A percentile compares a stretch with the other conserved stretches of the same genome.
Evolutionary conservation across 441 rosid species (phyloP).

Genomic region (Populus hybrid): DNA sequence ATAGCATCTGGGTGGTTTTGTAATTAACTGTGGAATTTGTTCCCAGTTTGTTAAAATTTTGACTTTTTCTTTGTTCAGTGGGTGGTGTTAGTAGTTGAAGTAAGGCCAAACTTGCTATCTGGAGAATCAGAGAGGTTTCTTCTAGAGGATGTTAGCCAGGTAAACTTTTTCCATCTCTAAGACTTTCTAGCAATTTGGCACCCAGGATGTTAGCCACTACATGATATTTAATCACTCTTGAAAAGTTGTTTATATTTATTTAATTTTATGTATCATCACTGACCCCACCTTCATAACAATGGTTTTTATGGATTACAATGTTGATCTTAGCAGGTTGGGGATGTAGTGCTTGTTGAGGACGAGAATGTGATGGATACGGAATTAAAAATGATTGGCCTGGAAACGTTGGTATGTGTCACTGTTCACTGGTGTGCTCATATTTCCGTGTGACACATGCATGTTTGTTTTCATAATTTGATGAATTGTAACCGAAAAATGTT

Average conservation of each 20-base stretch:
- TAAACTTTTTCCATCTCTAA: conserved; percentile 17
- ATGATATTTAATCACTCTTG: not conserved
- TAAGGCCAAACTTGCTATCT: conserved; percentile 75
- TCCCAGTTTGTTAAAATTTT: not conserved
- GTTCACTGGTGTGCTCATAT: not conserved
- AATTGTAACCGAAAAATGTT: not conserved
- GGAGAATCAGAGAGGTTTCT: conserved; percentile 79
- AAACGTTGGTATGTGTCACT: conserved; percentile 63
- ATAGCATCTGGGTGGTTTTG: not conserved
- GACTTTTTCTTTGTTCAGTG: conserved; percentile 41
- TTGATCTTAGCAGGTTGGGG: conserved; percentile 62
- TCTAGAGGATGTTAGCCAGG: conserved; percentile 61
- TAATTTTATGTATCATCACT: not conserved
- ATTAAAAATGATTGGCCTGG: conserved; percentile 68
- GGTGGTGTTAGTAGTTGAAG: conserved; percentile 66
- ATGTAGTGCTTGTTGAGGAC: conserved; percentile 74
- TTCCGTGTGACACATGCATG: not conserved
- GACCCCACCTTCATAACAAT: not conserved
- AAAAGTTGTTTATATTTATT: too few relatives aligned
- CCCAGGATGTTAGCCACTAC: not conserved
- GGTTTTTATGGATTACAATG: not conserved
- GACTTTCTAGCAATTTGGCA: not conserved
- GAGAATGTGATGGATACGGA: conserved; percentile 58
- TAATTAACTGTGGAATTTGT: not conserved
- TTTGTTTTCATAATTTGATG: not conserved